Base-by-base conservation (phyloP, 257 asterid species). In the Knoxia roxburghii region DNA sequence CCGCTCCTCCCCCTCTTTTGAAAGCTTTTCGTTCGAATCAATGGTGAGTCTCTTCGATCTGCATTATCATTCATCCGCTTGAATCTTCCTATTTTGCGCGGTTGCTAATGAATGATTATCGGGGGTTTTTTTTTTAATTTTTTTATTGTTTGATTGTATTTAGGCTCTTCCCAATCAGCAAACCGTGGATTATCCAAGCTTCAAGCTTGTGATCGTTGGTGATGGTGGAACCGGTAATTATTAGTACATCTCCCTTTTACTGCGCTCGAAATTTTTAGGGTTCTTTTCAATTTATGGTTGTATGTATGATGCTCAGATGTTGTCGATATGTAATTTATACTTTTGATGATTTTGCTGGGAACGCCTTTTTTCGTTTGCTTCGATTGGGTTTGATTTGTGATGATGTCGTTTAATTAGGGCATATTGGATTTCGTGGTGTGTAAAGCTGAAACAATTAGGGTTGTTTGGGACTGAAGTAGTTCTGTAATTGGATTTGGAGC, bases 181-280 rank as follows among this genome's bases (percentile, higher is more conserved):
- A 67, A 85, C 89, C 6, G 96, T 89, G 39, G 93, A 89, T 43
- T 84, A 89, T 73, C 96, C 96, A 0, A 89, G 88, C 77, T 89
- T 89, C 75, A 89, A 89, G 86, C 96, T 89, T 71, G 96, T 89
- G 0, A 82, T 89, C 54, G 96, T 89, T 26, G 96, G 96, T 26
- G 96, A 89, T 77, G 96, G 96, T 65, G 96, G 95, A 39, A 89
- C 95, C 48, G 95, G 96, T 89, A 73, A 55, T 9, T 49, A 1
- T 17, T n/a, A n/a, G n/a, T n/a, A n/a, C n/a, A 55, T 46, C 6
- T 1, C 18, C 51, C 10, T 3, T 40, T 27, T 61, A n/a, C 11
- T 4, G 1, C 4, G 43, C 18, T 70, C 24, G 37, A 9, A 33
- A 70, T 21, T 49, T 35, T 69, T 29, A 24, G 30, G 23, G 30